Conservation (phyloP, 371 early-diverging fungal genomes). For the Apophysomyces sp. region DNA sequence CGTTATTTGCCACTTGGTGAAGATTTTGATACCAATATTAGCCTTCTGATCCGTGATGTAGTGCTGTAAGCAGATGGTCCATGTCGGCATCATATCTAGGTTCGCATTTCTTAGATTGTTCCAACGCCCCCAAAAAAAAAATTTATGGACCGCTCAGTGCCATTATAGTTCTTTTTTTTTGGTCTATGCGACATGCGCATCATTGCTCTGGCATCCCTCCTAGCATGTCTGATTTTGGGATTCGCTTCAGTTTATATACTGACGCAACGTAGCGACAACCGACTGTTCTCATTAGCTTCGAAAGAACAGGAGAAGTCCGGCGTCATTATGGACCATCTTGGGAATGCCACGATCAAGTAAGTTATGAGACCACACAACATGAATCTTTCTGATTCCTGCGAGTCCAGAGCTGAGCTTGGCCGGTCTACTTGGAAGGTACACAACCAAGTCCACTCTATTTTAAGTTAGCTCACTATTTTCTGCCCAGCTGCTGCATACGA, state of each 20-base stretch:
- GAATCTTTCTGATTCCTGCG: neutral
- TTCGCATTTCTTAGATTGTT: too few species aligned
- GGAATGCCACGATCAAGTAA: constrained; percentile 79
- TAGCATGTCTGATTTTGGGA: neutral
- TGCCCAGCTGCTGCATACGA: constrained; percentile 88
- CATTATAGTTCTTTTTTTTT: too few species aligned
- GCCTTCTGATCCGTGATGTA: too few species aligned
- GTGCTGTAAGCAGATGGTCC: too few species aligned
- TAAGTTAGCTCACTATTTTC: neutral
- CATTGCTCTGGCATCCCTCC: neutral
- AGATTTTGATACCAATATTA: too few species aligned
- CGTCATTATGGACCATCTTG: constrained; percentile 78
- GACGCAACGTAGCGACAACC: neutral
- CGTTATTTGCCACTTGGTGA: too few species aligned
- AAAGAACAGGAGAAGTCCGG: neutral
- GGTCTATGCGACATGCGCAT: too few species aligned
- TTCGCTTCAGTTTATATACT: neutral
- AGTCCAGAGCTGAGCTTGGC: constrained; percentile 80
- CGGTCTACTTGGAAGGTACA: constrained; percentile 73
- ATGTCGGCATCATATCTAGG: too few species aligned
- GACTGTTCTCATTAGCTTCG: neutral
- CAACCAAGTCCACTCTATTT: neutral
- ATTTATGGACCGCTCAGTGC: too few species aligned
- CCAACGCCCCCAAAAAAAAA: too few species aligned
- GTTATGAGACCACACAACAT: constrained; percentile 3